Evolutionary conservation across 345 rosid genomes (phyloP).

Genomic region (Microcos paniculata): DNA sequence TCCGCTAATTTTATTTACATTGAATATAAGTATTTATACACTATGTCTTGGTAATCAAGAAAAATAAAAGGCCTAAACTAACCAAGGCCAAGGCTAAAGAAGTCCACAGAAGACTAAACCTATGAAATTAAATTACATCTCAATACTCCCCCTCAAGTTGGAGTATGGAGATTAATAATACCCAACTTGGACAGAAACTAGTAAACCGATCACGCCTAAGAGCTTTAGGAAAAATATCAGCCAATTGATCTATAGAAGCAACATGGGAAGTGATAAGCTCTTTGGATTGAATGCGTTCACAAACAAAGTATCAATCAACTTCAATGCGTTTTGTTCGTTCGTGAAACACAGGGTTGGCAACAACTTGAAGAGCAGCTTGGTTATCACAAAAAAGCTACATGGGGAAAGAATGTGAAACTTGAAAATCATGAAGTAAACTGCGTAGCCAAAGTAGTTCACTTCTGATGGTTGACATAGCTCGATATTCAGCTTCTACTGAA

Average conservation of each 20-base stretch:
- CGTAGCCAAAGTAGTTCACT: neutral
- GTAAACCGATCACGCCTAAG: neutral
- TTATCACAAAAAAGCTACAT: neutral
- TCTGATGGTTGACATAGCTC: neutral
- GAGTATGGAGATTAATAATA: too few relatives aligned
- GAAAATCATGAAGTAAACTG: neutral
- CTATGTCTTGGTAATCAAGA: too few relatives aligned
- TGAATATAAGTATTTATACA: too few relatives aligned
- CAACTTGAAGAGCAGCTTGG: constrained; percentile 3
- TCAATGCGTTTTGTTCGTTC: constrained; percentile 3
- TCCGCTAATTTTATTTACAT: too few relatives aligned
- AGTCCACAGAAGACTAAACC: too few relatives aligned
- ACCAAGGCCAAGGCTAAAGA: too few relatives aligned
- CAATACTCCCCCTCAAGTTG: constrained; percentile 14
- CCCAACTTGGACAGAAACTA: neutral
- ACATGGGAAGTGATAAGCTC: neutral
- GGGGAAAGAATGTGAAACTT: neutral
- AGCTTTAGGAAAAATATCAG: neutral
- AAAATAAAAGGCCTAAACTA: too few relatives aligned
- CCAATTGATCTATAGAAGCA: neutral
- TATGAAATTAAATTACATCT: too few relatives aligned
- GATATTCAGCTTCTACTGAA: constrained; percentile 1
- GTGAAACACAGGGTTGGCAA: neutral
- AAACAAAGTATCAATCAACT: neutral
- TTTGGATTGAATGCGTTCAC: neutral